Evolutionary conservation across 768 basidiomycete species (phyloP).

Genomic region (Dentipellis fragilis): DNA sequence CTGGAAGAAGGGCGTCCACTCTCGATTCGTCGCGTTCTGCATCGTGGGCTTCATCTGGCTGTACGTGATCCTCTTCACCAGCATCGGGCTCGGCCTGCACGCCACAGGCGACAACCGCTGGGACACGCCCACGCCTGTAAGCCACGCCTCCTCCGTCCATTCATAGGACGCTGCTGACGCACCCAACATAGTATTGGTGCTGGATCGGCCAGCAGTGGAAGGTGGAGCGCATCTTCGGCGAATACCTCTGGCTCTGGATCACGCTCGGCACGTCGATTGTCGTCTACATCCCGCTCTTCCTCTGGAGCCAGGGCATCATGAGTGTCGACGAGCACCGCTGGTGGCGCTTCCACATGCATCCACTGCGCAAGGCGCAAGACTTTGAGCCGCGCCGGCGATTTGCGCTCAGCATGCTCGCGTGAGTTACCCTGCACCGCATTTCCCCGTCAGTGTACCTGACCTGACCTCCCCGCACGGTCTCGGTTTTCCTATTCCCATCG

Average conservation of each 20-base stretch:
- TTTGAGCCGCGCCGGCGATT: conserved; percentile 1
- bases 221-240: conserved; percentile 26
- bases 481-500: not conserved
- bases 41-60: conserved; percentile 1
- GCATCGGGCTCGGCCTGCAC: conserved; percentile 18
- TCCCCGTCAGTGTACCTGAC: not conserved
- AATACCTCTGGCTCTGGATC: conserved; percentile 38
- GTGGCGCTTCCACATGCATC: conserved; percentile 23
- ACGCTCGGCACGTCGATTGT: conserved; percentile 25
- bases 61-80: conserved; percentile 24
- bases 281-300: conserved; percentile 27
- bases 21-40: conserved; percentile 17
- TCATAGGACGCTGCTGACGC: not conserved
- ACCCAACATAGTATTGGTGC: conserved; percentile 26
- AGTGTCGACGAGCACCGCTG: conserved; percentile 20
- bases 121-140: conserved; percentile 27
- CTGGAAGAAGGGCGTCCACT: conserved; percentile 23
- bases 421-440: not conserved
- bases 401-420: conserved; percentile 20
- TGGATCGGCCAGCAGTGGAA: conserved; percentile 27
- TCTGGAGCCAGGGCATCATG: conserved; percentile 27
- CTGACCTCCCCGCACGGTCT: not conserved
- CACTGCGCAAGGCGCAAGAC: conserved; percentile 1
- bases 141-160: not conserved
- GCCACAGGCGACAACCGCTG: conserved; percentile 12